These are phyloP conservation scores for Apostasia shenzhenica DNA, from an alignment of 106 monocot genomes.

Conservation along the genomic window DNA sequence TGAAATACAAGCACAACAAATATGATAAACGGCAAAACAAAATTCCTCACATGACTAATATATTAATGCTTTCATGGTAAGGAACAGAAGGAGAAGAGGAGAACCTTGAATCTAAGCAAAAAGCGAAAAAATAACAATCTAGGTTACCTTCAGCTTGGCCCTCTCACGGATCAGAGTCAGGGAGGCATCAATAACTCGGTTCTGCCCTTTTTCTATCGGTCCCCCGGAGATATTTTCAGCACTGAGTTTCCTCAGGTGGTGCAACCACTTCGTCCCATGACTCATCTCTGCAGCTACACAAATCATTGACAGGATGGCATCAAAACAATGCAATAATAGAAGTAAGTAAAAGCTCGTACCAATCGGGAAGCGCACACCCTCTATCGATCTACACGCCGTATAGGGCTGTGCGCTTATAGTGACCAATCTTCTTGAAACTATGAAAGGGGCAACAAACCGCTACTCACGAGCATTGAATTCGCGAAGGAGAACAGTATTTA, in stretches of 20 bases:
- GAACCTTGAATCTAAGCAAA: background rate
- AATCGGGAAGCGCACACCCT: too few relatives aligned
- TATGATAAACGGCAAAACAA: too few relatives aligned
- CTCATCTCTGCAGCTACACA: slow-evolving; percentile 22
- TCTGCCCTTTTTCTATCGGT: slow-evolving; percentile 75
- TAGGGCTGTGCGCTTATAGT: too few relatives aligned
- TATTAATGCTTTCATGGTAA: too few relatives aligned
- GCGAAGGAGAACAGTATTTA: background rate
- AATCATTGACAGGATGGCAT: background rate
- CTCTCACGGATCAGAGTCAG: slow-evolving; percentile 90
- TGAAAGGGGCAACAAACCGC: too few relatives aligned
- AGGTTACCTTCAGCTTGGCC: slow-evolving; percentile 82
- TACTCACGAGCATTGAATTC: background rate
- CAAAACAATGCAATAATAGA: too few relatives aligned
- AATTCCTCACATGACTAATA: too few relatives aligned
- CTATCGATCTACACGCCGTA: too few relatives aligned
- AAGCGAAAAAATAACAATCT: background rate
- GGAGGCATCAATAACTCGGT: slow-evolving; percentile 92
- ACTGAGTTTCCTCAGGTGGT: slow-evolving; percentile 45
- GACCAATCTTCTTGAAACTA: too few relatives aligned
- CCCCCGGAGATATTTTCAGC: slow-evolving; percentile 38
- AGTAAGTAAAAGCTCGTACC: too few relatives aligned
- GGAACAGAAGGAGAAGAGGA: too few relatives aligned
- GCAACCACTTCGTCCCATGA: slow-evolving; percentile 57
- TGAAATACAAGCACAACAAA: background rate